Conservation (phyloP, 306 rosid genomes). For the Erythrophleum fordii region DNA sequence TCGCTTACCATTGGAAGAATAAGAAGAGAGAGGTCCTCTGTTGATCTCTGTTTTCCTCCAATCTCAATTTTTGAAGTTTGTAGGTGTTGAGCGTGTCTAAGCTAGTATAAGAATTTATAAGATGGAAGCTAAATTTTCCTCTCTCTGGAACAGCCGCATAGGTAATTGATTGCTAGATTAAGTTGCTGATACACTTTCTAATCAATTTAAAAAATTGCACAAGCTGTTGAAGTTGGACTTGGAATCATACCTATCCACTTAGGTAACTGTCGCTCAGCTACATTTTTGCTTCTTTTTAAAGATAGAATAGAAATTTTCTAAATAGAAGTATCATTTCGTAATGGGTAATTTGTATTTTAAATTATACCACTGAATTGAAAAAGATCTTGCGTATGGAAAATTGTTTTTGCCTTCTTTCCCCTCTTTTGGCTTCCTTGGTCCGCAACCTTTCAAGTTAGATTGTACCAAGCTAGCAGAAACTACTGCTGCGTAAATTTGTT, state of each 20-base stretch:
- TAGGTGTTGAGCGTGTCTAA: not conserved
- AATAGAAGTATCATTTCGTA: not conserved
- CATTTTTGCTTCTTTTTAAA: not conserved
- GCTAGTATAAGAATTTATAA: no score
- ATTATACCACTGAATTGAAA: not conserved
- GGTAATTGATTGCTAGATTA: no score
- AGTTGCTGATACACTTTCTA: not conserved
- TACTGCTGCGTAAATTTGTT: not conserved
- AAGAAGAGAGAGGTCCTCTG: not conserved
- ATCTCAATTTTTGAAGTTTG: not conserved
- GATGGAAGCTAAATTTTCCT: no score
- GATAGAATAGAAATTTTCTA: not conserved
- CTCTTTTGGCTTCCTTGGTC: not conserved
- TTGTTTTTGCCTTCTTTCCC: conserved; percentile 20
- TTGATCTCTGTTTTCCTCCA: not conserved
- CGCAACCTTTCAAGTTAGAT: not conserved
- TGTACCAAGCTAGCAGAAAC: conserved; percentile 15
- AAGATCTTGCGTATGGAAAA: not conserved
- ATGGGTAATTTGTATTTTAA: not conserved
- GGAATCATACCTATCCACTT: not conserved
- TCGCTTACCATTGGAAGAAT: not conserved
- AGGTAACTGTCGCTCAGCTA: not conserved
- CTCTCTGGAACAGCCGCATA: no score
- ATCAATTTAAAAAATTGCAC: not conserved
- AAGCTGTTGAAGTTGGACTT: not conserved